Evolutionary conservation across 2,329 filamentous ascomycete genomes (phyloP), one percentile per base, ranked within the genome.

Genomic region (Lachnellula willkommii): DNA sequence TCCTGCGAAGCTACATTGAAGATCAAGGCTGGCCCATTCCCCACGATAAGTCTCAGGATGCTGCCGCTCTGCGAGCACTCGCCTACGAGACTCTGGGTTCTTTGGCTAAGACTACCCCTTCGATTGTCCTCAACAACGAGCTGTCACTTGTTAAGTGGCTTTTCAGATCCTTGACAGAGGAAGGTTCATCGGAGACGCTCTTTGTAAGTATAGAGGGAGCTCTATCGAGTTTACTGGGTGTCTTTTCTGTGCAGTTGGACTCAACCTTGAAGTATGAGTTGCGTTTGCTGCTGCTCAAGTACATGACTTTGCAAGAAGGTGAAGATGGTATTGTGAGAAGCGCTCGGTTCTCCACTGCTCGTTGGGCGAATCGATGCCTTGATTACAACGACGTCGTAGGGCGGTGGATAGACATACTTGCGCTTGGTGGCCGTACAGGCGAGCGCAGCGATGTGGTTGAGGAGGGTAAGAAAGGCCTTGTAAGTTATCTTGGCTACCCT

Each of bases 11-110:
- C 24, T 96, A 90, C 67, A 84, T 96, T 53, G 79, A 87, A 60
- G 79, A 81, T 35, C 89, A 95, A 70, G 91, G 91, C 5, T 96
- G 92, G 92, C 92, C 92, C 2, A 74, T 74, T 20, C 81, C 86
- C 1, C 73, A 82, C 52, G 80, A 83, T 61, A 70, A 78, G 51
- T 79, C 80, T 2, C 71, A 77, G 11, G 83, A 87, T 48, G 82
- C 85, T 53, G 75, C 86, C 53, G 79, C 81, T 3, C 76, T 96
- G 45, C 84, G 93, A 42, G 86, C 86, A 5, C 85, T 88, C 66
- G 91, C 88, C 1, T 97, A 96, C 70, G 93, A 97, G 70, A 91
- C 89, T 0, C 90, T 97, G 40, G 94, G 93, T 0, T 80, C 94
- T 14, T 73, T 97, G 24, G 85, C 88, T 0, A 82, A 80, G 53